phyloP scores from a whole-genome alignment of 2,329 filamentous ascomycete genomes.

The Niveomyces coronatus region DNA sequence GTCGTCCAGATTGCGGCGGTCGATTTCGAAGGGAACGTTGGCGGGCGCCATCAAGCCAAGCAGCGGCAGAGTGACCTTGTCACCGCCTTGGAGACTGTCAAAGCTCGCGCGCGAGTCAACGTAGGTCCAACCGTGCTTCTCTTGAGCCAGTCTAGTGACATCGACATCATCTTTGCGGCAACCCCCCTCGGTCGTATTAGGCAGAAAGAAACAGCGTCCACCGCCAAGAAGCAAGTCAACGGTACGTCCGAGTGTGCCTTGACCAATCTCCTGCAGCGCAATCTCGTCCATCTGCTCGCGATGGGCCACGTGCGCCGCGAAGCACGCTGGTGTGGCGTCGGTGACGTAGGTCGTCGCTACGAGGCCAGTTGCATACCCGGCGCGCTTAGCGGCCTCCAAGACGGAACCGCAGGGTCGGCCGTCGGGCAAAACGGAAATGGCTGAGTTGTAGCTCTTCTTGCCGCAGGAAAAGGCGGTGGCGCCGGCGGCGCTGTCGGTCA shows the following conservation, averaged over 20 bases:
- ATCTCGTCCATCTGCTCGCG: conserved; percentile 81
- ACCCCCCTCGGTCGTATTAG: conserved; percentile 69
- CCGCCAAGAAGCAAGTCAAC: conserved; percentile 92
- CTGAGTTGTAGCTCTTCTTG: conserved; percentile 91
- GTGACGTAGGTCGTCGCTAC: conserved; percentile 94
- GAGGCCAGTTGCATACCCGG: conserved; percentile 84
- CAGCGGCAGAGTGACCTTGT: conserved; percentile 63
- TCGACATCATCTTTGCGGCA: conserved; percentile 75
- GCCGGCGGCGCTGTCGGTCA: conserved; percentile 94
- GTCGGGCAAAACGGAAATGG: conserved; percentile 81
- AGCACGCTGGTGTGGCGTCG: conserved; percentile 92
- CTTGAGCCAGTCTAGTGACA: conserved; percentile 60
- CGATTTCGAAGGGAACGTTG: conserved; percentile 90
- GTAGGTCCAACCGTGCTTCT: conserved; percentile 72
- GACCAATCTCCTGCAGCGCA: conserved; percentile 82
- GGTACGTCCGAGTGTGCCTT: conserved; percentile 74
- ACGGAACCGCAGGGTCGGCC: conserved; percentile 81
- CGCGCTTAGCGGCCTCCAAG: conserved; percentile 84
- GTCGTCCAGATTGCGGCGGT: conserved; percentile 68
- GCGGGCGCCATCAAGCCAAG: conserved; percentile 73
- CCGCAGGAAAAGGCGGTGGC: conserved; percentile 94
- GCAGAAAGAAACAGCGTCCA: conserved; percentile 84
- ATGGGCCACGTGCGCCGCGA: conserved; percentile 76
- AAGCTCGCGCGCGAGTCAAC: conserved; percentile 63
- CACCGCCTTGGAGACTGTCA: conserved; percentile 58